Evolutionary conservation across 106 monocot species (phyloP).

Genomic region (Allium cepa): DNA sequence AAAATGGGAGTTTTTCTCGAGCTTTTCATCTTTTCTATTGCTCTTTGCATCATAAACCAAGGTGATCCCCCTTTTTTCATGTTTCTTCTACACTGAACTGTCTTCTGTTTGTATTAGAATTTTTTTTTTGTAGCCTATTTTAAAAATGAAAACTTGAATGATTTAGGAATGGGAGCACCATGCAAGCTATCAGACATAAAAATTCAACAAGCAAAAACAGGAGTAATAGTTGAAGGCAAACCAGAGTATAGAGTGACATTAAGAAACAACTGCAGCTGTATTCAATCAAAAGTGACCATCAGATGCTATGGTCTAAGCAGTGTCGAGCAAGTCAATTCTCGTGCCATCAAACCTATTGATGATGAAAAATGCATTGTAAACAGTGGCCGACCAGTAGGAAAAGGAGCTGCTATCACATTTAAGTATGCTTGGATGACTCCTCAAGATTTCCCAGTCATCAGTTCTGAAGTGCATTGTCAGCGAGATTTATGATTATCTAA

Average conservation of each 20-base stretch:
- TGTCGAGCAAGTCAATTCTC: conserved; percentile 40
- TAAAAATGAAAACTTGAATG: background rate
- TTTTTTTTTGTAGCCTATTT: background rate
- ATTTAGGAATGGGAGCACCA: conserved; percentile 1
- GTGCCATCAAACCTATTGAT: conserved; percentile 38
- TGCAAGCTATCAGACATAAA: conserved; percentile 24
- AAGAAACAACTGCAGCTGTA: conserved; percentile 41
- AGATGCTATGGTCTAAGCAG: conserved; percentile 72
- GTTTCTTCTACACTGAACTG: background rate
- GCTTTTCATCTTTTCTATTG: conserved; percentile 7
- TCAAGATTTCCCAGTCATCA: conserved; percentile 62
- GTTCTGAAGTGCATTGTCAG: conserved; percentile 35
- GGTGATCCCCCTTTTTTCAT: background rate
- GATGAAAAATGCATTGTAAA: conserved; percentile 40
- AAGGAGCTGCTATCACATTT: conserved; percentile 38
- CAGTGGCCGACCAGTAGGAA: conserved; percentile 28
- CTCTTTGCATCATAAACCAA: conserved; percentile 5
- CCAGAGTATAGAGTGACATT: conserved; percentile 46
- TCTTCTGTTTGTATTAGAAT: background rate
- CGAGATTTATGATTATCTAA: background rate
- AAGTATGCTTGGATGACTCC: conserved; percentile 81
- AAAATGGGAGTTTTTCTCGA: conserved; percentile 6
- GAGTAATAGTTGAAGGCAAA: conserved; percentile 39
- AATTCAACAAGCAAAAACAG: conserved; percentile 33
- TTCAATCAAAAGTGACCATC: conserved; percentile 38